Evolutionary conservation across 1,139 yeast species (phyloP).

Genomic region (Diutina siamensis): DNA sequence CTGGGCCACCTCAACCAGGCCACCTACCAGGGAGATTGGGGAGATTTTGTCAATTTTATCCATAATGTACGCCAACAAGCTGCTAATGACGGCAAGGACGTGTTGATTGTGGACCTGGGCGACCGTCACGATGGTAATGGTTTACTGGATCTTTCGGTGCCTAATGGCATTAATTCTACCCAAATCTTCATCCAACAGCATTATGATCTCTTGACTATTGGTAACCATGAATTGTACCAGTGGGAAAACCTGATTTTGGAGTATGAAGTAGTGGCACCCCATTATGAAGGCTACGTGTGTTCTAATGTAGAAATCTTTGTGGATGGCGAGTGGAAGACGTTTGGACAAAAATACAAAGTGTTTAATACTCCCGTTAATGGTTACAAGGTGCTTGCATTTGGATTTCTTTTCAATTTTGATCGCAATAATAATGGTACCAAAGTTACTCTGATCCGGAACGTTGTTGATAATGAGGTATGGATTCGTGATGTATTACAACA

Average conservation of each 20-base stretch:
- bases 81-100: slow-evolving; percentile 38
- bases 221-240: slow-evolving; percentile 86
- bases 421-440: slow-evolving; percentile 48
- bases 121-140: slow-evolving; percentile 97
- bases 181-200: slow-evolving; percentile 54
- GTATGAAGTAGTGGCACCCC: slow-evolving; percentile 42
- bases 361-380: slow-evolving; percentile 50
- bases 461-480: slow-evolving; percentile 47
- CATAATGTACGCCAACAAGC: slow-evolving; percentile 37
- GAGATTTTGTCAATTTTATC: slow-evolving; percentile 71
- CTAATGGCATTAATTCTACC: slow-evolving; percentile 57
- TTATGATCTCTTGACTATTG: slow-evolving; percentile 74
- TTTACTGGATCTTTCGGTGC: slow-evolving; percentile 60
- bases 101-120: slow-evolving; percentile 76
- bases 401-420: slow-evolving; percentile 69
- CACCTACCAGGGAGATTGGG: slow-evolving; percentile 82
- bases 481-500: slow-evolving; percentile 39
- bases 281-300: slow-evolving; percentile 57
- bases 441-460: slow-evolving; percentile 53
- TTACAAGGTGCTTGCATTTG: slow-evolving; percentile 52
- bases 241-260: slow-evolving; percentile 59
- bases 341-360: slow-evolving; percentile 58
- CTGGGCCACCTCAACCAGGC: slow-evolving; percentile 76
- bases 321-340: slow-evolving; percentile 42
- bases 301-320: slow-evolving; percentile 67